Evolutionary conservation across 139 green algal species (phyloP), one percentile per base, ranked within the genome.

Genomic region (Coccomyxa sp.): DNA sequence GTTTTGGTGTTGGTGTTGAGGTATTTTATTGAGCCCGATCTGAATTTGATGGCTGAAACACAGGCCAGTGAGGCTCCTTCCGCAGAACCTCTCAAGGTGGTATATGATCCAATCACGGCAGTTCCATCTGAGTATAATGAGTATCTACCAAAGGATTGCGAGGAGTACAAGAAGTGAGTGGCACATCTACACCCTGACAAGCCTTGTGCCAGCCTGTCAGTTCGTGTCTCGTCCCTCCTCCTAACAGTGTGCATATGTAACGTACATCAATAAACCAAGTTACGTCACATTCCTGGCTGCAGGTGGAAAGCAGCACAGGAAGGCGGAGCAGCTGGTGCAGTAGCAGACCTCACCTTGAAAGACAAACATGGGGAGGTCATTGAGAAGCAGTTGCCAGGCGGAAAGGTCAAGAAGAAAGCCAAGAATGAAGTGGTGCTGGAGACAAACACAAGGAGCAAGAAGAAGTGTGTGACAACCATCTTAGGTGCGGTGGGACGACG

Each of bases 401-500:
- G 90, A 71, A 95, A 95, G 85, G 86, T 89, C 1, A 95, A 97
- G 87, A 96, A 96, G 85, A 88, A 90, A 31, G 76, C 85, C 28
- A 93, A 95, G 84, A 85, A 90, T 15, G 85, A 92, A 80, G 82
- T 97, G 0, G 85, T 97, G 38, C 80, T 97, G 13, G 93, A 96
- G 80, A 88, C 83, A 1, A 90, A 91, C 57, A 95, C 90, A 4
- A 93, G 96, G 10, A 96, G 96, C 88, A 98, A 97, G 90, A 97
- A 96, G 82, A 99, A 99, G 90, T 93, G 86, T 85, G 91, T 98
- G 27, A 99, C 97, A 9, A 97, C 93, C 4, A 90, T 99, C 21
- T 57, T 75, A 31, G 83, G 77, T 81, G 32, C 51, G 25, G 21
- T 71, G 18, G 18, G 38, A 51, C 38, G 38, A 7, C 38, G 38